Evolutionary conservation across 108 stramenopile species (phyloP), one percentile per base, ranked within the genome.

Genomic region (Discostella stelligeroides): DNA sequence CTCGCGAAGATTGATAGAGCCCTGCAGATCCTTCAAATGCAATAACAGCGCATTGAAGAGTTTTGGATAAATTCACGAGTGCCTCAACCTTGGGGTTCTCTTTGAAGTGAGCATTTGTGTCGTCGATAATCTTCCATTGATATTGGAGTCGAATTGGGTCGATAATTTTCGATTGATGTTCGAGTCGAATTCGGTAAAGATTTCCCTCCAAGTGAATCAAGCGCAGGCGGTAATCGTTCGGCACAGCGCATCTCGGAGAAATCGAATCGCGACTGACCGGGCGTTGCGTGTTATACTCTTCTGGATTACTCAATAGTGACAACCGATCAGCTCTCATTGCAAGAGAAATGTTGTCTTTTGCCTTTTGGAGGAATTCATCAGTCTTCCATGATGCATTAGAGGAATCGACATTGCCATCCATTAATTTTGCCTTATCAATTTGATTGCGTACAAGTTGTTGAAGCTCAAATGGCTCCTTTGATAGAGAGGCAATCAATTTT

Each of bases 1-100:
- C 62, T 23, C 60, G 45, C 27, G 47, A 59, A 42, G 75, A 80
- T 55, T 84, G 83, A 41, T 80, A 84, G 18, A 84, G 69, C 37
- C 23, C 17, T 20, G 56, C 8, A 0, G 54, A 9, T 12, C 76
- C 76, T 48, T 58, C 50, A 57, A 84, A 60, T 6, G 83, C 83
- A 27, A 84, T 48, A 7, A 84, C 80, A 8, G 66, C 75, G 42
- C 76, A 84, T 15, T 50, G 62, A 9, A 84, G 13, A 24, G 70
- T 40, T 56, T 66, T 39, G 15, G 66, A 34, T 4, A 81, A 12
- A 49, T 84, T 81, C 9, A 62, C 42, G 18, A 84, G 66, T 12
- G 63, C 48, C 23, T 81, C 82, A 11, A 80, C 20, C 56, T 64
- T 73, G 17, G 62, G 34, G 47, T 58, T 21, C 17, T 64, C 42